These are phyloP conservation scores for Aspergillus sclerotioniger DNA, from an alignment of 495 filamentous ascomycete species.

Conservation along the genomic window DNA sequence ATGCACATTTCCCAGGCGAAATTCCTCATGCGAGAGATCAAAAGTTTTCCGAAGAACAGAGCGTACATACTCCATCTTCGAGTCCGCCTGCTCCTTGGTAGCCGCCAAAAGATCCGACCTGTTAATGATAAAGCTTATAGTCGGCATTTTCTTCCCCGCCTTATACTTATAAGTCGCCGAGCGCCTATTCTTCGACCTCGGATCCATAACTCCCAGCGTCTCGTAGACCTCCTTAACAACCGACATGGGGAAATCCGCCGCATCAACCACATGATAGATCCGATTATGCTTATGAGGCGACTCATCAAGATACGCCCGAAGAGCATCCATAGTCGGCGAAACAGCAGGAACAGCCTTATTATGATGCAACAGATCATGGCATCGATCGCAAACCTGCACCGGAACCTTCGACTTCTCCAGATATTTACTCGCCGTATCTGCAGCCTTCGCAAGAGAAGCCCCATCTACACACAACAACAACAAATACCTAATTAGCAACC, in stretches of 20 bases:
- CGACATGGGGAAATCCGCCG: slow-evolving; percentile 94
- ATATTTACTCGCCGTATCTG: slow-evolving; percentile 21
- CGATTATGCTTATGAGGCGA: slow-evolving; percentile 86
- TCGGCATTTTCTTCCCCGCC: slow-evolving; percentile 57
- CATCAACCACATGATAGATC: slow-evolving; percentile 96
- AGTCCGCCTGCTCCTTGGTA: slow-evolving; percentile 74
- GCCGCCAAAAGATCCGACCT: slow-evolving; percentile 82
- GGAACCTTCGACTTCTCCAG: slow-evolving; percentile 23
- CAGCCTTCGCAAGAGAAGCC: slow-evolving; percentile 39
- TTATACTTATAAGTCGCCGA: slow-evolving; percentile 60
- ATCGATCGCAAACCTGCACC: slow-evolving; percentile 73
- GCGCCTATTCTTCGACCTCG: slow-evolving; percentile 75
- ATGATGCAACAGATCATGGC: slow-evolving; percentile 77
- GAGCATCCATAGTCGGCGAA: slow-evolving; percentile 74
- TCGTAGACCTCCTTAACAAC: slow-evolving; percentile 64
- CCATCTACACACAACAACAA: slow-evolving; percentile 25
- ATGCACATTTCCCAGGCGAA: slow-evolving; percentile 77
- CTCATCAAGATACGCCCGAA: slow-evolving; percentile 77
- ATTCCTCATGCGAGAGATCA: slow-evolving; percentile 54
- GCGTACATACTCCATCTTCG: slow-evolving; percentile 76
- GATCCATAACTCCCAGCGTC: slow-evolving; percentile 58
- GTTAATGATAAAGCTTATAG: slow-evolving; percentile 84
- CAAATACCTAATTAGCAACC: slow-evolving; percentile 3
- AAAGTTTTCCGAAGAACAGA: slow-evolving; percentile 71
- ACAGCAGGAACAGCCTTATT: slow-evolving; percentile 63